Evolutionary conservation across 768 basidiomycete genomes (phyloP).

Genomic region (Tulasnella sp.): DNA sequence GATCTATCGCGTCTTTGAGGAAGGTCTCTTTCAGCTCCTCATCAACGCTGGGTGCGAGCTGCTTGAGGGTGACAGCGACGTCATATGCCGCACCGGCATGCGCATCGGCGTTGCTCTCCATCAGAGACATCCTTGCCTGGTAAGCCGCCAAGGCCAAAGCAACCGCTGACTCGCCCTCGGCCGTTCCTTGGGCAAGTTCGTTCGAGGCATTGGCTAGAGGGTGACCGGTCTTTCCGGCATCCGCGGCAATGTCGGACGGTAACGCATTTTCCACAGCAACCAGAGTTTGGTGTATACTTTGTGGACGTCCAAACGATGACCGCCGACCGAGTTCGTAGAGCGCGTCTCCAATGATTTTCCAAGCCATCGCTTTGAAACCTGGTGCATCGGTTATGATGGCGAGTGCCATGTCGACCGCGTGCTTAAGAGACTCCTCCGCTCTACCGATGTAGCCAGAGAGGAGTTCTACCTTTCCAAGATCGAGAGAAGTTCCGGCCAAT

Average conservation of each 20-base stretch:
- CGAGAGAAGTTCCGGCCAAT: slow-evolving; percentile 66
- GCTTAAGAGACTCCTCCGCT: slow-evolving; percentile 67
- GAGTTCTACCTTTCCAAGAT: slow-evolving; percentile 63
- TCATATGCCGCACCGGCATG: slow-evolving; percentile 70
- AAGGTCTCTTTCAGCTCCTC: slow-evolving; percentile 38
- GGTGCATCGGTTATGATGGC: slow-evolving; percentile 49
- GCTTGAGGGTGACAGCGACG: slow-evolving; percentile 59
- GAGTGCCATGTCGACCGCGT: slow-evolving; percentile 54
- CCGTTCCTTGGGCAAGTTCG: not conserved
- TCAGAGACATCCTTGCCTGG: not conserved
- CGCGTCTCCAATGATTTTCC: slow-evolving; percentile 83
- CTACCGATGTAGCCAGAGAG: slow-evolving; percentile 67
- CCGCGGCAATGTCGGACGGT: not conserved
- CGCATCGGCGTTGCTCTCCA: slow-evolving; percentile 40
- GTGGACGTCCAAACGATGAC: slow-evolving; percentile 47
- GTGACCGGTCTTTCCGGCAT: not conserved
- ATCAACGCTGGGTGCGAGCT: slow-evolving; percentile 43
- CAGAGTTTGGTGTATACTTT: not conserved
- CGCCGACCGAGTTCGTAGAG: slow-evolving; percentile 60
- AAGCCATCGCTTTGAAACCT: slow-evolving; percentile 67
- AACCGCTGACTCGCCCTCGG: not conserved
- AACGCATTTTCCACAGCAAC: not conserved
- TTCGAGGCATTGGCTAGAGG: not conserved
- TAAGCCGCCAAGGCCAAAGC: slow-evolving; percentile 13
- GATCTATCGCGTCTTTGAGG: slow-evolving; percentile 48